Evolutionary conservation across 2,329 filamentous ascomycete genomes (phyloP), one percentile per base, ranked within the genome.

Genomic region (Penicillium sclerotigenum): DNA sequence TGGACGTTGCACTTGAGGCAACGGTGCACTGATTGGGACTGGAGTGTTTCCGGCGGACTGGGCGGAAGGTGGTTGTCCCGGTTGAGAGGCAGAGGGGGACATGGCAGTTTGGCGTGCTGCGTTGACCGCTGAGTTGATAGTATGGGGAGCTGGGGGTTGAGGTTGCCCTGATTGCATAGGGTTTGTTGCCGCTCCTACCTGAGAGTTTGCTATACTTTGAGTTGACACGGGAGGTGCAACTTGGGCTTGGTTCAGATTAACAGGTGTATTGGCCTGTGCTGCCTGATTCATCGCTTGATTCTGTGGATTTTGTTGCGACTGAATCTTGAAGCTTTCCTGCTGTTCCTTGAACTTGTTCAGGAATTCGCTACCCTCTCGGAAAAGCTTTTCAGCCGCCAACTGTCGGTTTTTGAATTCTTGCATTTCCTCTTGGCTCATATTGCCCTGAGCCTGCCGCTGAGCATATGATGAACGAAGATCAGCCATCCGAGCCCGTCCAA

Each of bases 281-380:
- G 66, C 46, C 59, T 67, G 59, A 56, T 56, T 62, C 56, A 66
- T 66, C n/a, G 42, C n/a, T 33, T 52, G 54, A 18, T 13, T 47
- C 33, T 62, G 63, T 33, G 65, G 65, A 38, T 63, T 65, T 36
- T 72, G 71, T 52, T 73, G 71, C 5, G 60, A 56, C 55, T 74
- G 71, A 7, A 65, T 61, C 53, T 71, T 76, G 62, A 79, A 78
- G 40, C 63, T 69, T 51, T 79, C 75, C 59, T 80, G 77, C 58
- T 80, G 77, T 40, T 78, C 74, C 51, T 75, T 77, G 68, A 80
- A 80, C 54, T 79, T 79, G 37, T 68, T 72, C 57, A 80, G 63
- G 56, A 79, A 79, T 13, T 76, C 75, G 42, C 70, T 74, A n/a
- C 75, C 75, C 59, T 79, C 77, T 29, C 72, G 71, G 53, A 67